Base-by-base conservation (phyloP, 768 basidiomycete species). In the Mycena polygramma region DNA sequence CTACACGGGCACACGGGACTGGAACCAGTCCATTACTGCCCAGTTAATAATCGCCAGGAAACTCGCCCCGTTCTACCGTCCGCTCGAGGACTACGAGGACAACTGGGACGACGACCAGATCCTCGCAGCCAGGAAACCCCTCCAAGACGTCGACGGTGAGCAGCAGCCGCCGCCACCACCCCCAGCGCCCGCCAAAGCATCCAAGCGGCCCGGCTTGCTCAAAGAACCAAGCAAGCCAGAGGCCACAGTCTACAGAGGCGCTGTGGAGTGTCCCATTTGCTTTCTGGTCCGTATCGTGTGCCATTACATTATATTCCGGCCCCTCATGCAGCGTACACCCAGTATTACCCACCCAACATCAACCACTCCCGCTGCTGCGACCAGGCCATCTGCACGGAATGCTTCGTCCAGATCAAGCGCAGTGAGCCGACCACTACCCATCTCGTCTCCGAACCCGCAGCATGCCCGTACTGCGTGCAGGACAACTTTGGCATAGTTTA, bases 351-450 rank as follows among this genome's bases (percentile, higher is more conserved):
- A 26, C 88, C 93, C 54, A 97, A 98, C 81, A 98, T 98, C 81
- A 98, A 99, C 78, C 92, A 92, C 75, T 98, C 98, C 46, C 89
- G 98, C 77, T 99, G 98, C 79, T 99, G 98, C 79, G 97, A 97
- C 85, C 98, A 99, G 75, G 92, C 94, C 24, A 97, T 99, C 71
- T 99, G 98, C 79, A 98, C 98, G 45, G 98, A 99, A 82, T 99
- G 98, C 79, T 99, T 99, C 77, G 96, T 98, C 24, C 97, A 98
- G 83, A 99, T 99, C 83, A 99, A 98, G 84, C 93, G 98, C 63
- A 90, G 89, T 43, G 98, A 99, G 72, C 96, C 98, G 8, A 97
- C 96, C 0, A 87, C 95, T 9, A 98, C 96, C 0, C 97, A 99
- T 81, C 86, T 98, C 69, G 95, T 96, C 61, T 97, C 96, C 11